Conservation (phyloP, 805 yeast genomes). For the Blastobotrys terrestris region DNA sequence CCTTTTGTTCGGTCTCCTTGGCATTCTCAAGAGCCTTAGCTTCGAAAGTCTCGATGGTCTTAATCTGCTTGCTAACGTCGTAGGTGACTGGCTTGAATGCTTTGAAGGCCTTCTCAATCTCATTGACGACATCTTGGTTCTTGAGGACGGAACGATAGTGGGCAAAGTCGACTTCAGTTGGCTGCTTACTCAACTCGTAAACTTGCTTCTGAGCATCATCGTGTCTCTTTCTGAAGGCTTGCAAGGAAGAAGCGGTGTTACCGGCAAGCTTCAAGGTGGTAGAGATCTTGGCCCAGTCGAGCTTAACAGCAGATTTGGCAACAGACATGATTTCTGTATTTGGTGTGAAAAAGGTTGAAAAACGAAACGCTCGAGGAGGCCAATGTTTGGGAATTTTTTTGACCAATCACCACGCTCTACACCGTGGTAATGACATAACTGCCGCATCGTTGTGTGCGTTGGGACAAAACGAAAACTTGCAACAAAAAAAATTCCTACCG, state of each 20-base stretch:
- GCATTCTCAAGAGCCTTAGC: slow-evolving; percentile 95
- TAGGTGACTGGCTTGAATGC: slow-evolving; percentile 77
- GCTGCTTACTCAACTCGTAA: slow-evolving; percentile 62
- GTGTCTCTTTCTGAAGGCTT: slow-evolving; percentile 95
- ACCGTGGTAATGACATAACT: background rate
- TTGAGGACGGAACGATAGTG: slow-evolving; percentile 75
- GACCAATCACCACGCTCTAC: slow-evolving; percentile 3
- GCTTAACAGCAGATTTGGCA: slow-evolving; percentile 55
- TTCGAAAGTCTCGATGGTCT: slow-evolving; percentile 90
- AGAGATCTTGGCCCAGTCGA: slow-evolving; percentile 92
- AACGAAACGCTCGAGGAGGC: background rate
- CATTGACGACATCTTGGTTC: slow-evolving; percentile 72
- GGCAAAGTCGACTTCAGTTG: slow-evolving; percentile 72
- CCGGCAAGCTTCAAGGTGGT: slow-evolving; percentile 89
- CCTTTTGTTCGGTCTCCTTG: slow-evolving; percentile 83
- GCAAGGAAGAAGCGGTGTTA: slow-evolving; percentile 77
- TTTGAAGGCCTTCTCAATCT: slow-evolving; percentile 70
- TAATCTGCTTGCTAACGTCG: slow-evolving; percentile 83
- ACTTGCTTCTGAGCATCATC: slow-evolving; percentile 92
- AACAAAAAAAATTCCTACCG: slow-evolving; percentile 1
- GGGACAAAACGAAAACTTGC: background rate
- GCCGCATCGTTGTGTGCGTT: slow-evolving; percentile 1
- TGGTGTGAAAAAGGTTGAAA: background rate
- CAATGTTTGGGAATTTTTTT: slow-evolving; percentile 1
- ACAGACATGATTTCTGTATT: slow-evolving; percentile 2